Percentiles rank a stretch among this genome's conserved stretches.
These are phyloP conservation scores for Heliamphora pulchella DNA, from an alignment of 179 eudicot species.

Conservation along the genomic window DNA sequence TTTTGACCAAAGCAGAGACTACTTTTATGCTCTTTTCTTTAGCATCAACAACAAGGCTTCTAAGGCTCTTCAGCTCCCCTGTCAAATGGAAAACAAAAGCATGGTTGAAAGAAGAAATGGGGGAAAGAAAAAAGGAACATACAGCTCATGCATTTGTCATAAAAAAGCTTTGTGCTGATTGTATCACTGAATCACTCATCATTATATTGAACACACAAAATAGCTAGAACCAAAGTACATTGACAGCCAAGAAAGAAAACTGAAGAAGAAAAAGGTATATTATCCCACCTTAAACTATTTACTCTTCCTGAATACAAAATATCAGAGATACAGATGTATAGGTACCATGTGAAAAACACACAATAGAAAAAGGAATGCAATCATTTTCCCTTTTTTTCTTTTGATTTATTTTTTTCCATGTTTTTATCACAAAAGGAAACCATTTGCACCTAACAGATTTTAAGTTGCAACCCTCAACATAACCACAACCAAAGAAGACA, in stretches of 20 bases:
- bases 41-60: slow-evolving; percentile 49
- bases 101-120: not conserved
- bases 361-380: not conserved
- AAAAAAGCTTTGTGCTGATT: not conserved
- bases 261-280: not conserved
- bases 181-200: not conserved
- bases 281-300: not conserved
- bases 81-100: slow-evolving; percentile 20
- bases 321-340: too few relatives aligned
- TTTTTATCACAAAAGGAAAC: not conserved
- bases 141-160: not conserved
- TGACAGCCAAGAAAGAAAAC: not conserved
- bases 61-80: slow-evolving; percentile 60
- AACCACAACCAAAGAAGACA: not conserved
- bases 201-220: not conserved
- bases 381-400: not conserved
- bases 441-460: not conserved
- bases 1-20: slow-evolving; percentile 45
- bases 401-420: not conserved
- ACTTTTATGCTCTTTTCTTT: slow-evolving; percentile 43
- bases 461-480: not conserved
- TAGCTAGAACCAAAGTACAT: not conserved
- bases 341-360: not conserved
- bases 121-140: not conserved
- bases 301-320: not conserved